Evolutionary conservation across 257 asterid species (phyloP).

Genomic region (Petunia axillaris): DNA sequence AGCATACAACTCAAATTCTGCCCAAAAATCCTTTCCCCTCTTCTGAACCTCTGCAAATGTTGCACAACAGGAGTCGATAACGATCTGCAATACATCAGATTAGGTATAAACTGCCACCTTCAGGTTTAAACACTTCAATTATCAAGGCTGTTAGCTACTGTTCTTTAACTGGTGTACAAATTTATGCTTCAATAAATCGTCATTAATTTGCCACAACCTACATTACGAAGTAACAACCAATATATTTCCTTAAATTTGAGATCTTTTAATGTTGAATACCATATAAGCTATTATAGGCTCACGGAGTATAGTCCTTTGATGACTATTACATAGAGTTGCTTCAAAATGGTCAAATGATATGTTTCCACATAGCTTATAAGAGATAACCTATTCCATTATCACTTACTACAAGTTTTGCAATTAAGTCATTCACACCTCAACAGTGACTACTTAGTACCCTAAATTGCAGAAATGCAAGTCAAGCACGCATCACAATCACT

Average conservation of each 20-base stretch:
- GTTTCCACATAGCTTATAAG: background rate
- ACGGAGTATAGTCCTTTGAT: background rate
- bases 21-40: conserved; percentile 96
- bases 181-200: background rate
- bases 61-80: conserved; percentile 94
- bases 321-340: background rate
- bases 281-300: background rate
- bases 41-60: conserved; percentile 96
- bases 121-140: background rate
- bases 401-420: background rate
- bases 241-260: background rate
- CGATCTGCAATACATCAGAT: conserved; percentile 52
- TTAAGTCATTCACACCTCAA: conserved; percentile 7
- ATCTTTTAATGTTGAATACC: background rate
- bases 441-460: background rate
- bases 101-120: background rate
- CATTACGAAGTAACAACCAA: background rate
- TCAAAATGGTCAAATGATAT: background rate
- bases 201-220: background rate
- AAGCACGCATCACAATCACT: conserved; percentile 4
- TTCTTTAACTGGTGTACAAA: background rate
- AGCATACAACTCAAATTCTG: conserved; percentile 93
- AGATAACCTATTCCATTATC: background rate
- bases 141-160: background rate
- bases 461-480: background rate